Conservation (phyloP, 768 basidiomycete species). For the Lactarius hengduanensis region DNA sequence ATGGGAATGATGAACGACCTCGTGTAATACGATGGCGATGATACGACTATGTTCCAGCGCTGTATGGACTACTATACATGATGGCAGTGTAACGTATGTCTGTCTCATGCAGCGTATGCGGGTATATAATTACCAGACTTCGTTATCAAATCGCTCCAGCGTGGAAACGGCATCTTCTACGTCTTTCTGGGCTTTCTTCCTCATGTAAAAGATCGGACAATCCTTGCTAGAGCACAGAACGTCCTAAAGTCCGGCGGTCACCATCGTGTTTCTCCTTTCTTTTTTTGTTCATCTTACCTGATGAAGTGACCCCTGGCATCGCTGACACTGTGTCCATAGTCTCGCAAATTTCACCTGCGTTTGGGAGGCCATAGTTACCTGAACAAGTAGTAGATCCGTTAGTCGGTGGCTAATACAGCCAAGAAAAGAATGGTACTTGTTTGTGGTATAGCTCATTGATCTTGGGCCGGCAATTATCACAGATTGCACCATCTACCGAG, state of each 20-base stretch:
- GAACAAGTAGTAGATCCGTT: background rate
- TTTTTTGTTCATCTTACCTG: conserved; percentile 49
- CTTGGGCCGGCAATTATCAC: conserved; percentile 85
- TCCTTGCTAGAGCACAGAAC: conserved; percentile 96
- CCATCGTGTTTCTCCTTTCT: conserved; percentile 24
- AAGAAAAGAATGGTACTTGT: conserved; percentile 50
- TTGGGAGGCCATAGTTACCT: conserved; percentile 61
- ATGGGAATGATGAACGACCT: conserved; percentile 2
- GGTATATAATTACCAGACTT: conserved; percentile 54
- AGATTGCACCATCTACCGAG: conserved; percentile 80
- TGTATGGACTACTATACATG: conserved; percentile 25
- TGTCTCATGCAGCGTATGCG: background rate
- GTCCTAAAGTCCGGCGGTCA: conserved; percentile 52
- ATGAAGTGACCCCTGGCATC: conserved; percentile 97
- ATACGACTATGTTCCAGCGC: conserved; percentile 3
- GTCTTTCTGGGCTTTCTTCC: conserved; percentile 98
- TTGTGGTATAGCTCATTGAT: conserved; percentile 92
- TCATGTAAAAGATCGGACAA: conserved; percentile 98
- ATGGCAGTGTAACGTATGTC: conserved; percentile 13
- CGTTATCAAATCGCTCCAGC: conserved; percentile 81
- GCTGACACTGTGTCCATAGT: conserved; percentile 97
- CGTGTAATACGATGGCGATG: conserved; percentile 6
- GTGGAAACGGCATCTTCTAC: conserved; percentile 80
- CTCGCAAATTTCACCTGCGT: conserved; percentile 90
- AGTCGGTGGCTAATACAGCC: background rate